Conservation (phyloP, 2,329 filamentous ascomycete genomes). For the Colletotrichum tanaceti region DNA sequence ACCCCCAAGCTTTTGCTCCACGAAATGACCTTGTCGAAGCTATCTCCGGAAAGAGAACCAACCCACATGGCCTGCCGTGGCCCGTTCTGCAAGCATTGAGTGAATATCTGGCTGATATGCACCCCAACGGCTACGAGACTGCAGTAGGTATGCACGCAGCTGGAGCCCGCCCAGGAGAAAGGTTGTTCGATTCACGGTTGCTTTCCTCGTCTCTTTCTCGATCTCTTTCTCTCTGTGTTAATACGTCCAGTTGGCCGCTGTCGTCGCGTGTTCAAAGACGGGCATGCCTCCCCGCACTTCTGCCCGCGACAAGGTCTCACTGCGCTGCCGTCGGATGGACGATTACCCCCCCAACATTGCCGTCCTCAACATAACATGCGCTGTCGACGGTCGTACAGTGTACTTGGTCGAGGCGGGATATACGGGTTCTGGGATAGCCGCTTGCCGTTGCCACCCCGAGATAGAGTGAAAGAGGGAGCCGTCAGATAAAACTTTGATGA, state of each 20-base stretch:
- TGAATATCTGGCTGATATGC: constrained; percentile 38
- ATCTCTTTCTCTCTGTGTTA: neutral
- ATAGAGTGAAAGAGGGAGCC: neutral
- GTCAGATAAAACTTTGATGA: constrained; percentile 42
- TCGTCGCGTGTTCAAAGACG: constrained; percentile 15
- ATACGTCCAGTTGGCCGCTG: constrained; percentile 6
- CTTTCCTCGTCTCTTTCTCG: neutral
- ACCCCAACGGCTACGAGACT: constrained; percentile 37
- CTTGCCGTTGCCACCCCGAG: constrained; percentile 35
- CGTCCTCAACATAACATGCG: constrained; percentile 23
- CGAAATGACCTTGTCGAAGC: constrained; percentile 32
- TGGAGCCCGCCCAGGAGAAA: constrained; percentile 14
- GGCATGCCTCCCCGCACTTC: constrained; percentile 28
- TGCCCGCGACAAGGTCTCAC: constrained; percentile 25
- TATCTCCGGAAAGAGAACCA: constrained; percentile 26
- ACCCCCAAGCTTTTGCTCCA: constrained; percentile 28
- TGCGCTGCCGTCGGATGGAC: constrained; percentile 26
- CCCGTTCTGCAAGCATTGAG: constrained; percentile 29
- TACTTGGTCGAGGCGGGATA: constrained; percentile 15
- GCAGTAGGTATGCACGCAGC: constrained; percentile 32
- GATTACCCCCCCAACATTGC: constrained; percentile 34
- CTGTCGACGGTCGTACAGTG: neutral
- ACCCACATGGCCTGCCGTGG: constrained; percentile 32
- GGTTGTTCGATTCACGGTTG: constrained; percentile 2
- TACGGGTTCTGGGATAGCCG: constrained; percentile 25